Conservation (phyloP, 768 basidiomycete genomes). For the Sistotremastrum niveocremeum region DNA sequence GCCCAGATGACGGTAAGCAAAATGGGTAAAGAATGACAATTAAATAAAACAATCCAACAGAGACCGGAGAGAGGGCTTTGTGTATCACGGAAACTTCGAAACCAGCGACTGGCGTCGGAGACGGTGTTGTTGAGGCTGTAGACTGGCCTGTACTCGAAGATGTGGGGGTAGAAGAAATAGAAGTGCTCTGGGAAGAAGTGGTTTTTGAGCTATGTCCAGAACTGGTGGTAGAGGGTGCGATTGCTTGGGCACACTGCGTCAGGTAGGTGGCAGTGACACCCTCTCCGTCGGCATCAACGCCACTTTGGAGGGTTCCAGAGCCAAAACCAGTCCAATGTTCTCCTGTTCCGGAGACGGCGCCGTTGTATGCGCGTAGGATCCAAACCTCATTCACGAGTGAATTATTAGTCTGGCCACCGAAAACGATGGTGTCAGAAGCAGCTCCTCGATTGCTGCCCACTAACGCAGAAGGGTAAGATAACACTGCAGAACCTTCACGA, state of each 20-base stretch:
- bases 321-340: conserved; percentile 53
- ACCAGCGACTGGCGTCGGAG: not conserved
- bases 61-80: conserved; percentile 34
- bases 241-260: conserved; percentile 39
- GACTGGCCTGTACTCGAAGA: not conserved
- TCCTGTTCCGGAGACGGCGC: conserved; percentile 39
- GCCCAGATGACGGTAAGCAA: conserved; percentile 24
- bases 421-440: conserved; percentile 61
- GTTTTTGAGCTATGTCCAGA: not conserved
- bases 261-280: conserved; percentile 54
- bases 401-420: conserved; percentile 56
- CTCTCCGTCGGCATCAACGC: conserved; percentile 49
- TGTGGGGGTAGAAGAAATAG: conserved; percentile 13
- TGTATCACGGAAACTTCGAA: conserved; percentile 33
- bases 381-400: conserved; percentile 63
- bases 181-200: conserved; percentile 10
- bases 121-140: conserved; percentile 10
- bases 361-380: conserved; percentile 63
- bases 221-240: conserved; percentile 14
- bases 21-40: conserved; percentile 29
- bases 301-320: conserved; percentile 45
- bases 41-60: conserved; percentile 31
- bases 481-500: conserved; percentile 55
- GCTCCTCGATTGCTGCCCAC: conserved; percentile 37
- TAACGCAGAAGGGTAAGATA: conserved; percentile 39